Conservation (phyloP, 2,329 filamentous ascomycete species). For the Sclerotiophoma versabilis region DNA sequence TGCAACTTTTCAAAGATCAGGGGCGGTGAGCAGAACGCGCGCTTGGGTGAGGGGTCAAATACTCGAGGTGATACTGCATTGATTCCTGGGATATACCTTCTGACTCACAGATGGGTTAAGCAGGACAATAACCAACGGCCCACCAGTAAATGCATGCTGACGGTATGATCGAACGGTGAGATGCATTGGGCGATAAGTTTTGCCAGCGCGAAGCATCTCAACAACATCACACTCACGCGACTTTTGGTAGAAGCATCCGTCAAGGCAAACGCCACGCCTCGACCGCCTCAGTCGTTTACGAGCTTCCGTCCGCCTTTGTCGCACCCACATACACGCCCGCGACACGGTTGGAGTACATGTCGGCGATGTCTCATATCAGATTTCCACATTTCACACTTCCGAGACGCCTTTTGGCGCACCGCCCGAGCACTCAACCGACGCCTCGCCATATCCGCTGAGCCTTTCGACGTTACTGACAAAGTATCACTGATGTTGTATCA, state of each 20-base stretch:
- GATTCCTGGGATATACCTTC: conserved; percentile 6
- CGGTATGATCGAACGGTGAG: neutral
- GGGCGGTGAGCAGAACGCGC: conserved; percentile 16
- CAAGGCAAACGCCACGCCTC: neutral
- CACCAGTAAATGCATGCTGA: neutral
- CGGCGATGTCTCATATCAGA: conserved; percentile 10
- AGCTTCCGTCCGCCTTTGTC: neutral
- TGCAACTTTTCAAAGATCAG: conserved; percentile 2
- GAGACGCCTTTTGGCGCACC: neutral
- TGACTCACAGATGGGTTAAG: neutral
- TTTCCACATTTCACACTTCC: neutral
- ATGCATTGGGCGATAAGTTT: conserved; percentile 15
- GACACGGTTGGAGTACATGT: neutral
- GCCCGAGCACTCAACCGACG: neutral
- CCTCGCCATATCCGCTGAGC: too few species aligned
- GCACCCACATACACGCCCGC: neutral
- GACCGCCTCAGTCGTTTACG: neutral
- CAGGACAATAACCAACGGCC: neutral
- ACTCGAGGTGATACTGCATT: conserved; percentile 8
- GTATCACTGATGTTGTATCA: too few species aligned
- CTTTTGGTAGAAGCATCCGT: neutral
- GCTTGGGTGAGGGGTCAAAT: conserved; percentile 7
- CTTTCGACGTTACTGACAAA: too few species aligned
- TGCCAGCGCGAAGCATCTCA: conserved; percentile 6
- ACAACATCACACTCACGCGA: neutral